Base-by-base conservation (phyloP, 176 grass and related monocot genomes). In the Cenchrus purpureus region DNA sequence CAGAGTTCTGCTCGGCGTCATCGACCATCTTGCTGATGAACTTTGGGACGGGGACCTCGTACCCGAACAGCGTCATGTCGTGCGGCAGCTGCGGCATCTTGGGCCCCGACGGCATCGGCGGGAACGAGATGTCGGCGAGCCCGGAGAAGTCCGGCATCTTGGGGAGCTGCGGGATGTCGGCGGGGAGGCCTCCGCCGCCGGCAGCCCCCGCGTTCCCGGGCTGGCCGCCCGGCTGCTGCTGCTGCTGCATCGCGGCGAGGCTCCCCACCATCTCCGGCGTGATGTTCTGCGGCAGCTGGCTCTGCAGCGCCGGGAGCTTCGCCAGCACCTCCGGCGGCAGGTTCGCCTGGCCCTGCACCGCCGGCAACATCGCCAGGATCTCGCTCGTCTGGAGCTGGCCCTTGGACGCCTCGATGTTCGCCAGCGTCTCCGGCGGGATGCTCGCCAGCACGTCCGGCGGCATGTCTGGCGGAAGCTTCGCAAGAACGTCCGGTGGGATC, bases 71-170 rank as follows among this genome's bases (percentile, higher is more conserved):
- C 20, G 86, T 54, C 50, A 92, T 48, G 78, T 86, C 75, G 8
- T 50, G 40, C 3, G 90, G 90, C 83, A 92, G 77, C 74, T 72
- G 2, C 45, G 90, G 86, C 65, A 92, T 85, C 65, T 85, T 74
- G 9, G 83, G 72, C 8, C 65, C 79, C 10, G 82, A 78, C n/a
- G 83, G 86, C 86, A 92, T 86, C 2, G 90, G 72, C 12, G 90
- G 90, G 73, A 92, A 79, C 16, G 90, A 85, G 7, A 86, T 25
- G 79, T 78, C 44, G 0, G 90, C 69, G 8, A 90, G 68, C 8
- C 84, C 80, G 0, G 89, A 87, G 22, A 90, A 87, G 10, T 90
- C 89, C 5, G 84, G 89, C 80, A 90, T 80, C 52, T 90, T 90
- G 15, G 89, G 84, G 15, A 90, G 52, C 52, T 74, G 11, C 14